Conservation (phyloP, 164 flowering plant species). For the Vitis rupestris region DNA sequence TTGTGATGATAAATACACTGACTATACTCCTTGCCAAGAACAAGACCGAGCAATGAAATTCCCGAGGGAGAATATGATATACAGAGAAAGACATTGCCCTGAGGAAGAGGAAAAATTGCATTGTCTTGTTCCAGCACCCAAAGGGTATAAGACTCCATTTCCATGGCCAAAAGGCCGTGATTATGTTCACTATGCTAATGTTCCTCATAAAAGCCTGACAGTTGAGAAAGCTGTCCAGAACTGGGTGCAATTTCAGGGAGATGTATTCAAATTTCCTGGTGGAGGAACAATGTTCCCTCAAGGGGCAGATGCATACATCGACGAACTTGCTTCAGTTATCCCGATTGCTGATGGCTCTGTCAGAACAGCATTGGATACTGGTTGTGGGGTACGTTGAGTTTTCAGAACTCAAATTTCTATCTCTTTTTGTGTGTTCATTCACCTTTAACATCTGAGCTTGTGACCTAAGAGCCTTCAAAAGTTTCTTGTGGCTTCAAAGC, state of each 20-base stretch:
- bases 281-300: conserved; percentile 99
- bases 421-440: not conserved
- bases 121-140: conserved; percentile 91
- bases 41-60: conserved; percentile 93
- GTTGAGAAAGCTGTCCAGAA: conserved; percentile 93
- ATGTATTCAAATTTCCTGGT: conserved; percentile 94
- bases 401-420: not conserved
- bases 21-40: conserved; percentile 96
- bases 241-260: conserved; percentile 88
- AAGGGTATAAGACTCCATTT: conserved; percentile 81
- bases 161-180: conserved; percentile 96
- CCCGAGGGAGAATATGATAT: conserved; percentile 90
- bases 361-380: conserved; percentile 93
- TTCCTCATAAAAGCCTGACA: conserved; percentile 76
- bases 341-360: conserved; percentile 83
- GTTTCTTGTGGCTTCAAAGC: not conserved
- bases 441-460: not conserved
- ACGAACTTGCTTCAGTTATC: conserved; percentile 86
- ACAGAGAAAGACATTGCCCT: conserved; percentile 96
- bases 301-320: conserved; percentile 96
- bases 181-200: conserved; percentile 88
- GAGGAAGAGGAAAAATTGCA: conserved; percentile 64
- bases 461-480: not conserved
- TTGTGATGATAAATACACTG: conserved; percentile 62
- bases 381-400: conserved; percentile 80